Conservation (phyloP, 495 filamentous ascomycete genomes). For the Penicillium antarcticum region DNA sequence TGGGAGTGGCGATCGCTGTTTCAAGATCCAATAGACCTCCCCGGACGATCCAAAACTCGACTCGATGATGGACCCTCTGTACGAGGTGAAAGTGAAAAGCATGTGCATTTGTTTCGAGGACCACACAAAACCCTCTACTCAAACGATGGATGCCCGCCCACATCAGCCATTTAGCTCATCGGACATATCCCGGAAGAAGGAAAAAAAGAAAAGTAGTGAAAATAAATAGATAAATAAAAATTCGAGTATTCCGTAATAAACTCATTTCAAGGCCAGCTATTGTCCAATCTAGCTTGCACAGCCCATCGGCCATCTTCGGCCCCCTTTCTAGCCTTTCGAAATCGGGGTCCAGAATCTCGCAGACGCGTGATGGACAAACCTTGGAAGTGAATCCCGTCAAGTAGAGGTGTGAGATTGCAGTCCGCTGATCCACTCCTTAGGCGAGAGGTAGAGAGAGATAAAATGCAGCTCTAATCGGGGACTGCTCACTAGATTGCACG, state of each 20-base stretch:
- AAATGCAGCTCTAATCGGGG: neutral
- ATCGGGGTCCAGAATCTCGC: neutral
- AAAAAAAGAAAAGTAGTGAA: neutral
- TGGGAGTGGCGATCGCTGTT: neutral
- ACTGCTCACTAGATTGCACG: neutral
- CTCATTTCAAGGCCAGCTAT: neutral
- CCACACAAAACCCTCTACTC: neutral
- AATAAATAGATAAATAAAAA: neutral
- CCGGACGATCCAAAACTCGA: neutral
- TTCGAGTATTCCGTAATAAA: too few relatives aligned
- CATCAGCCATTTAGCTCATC: constrained; percentile 4
- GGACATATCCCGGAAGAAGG: neutral
- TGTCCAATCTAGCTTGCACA: neutral
- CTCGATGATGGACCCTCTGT: neutral
- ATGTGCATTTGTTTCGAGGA: neutral
- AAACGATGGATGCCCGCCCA: neutral
- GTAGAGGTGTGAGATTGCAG: neutral
- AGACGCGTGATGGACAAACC: neutral
- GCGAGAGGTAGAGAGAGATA: neutral
- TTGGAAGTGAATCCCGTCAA: neutral
- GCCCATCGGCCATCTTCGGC: neutral
- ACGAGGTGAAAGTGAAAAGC: neutral
- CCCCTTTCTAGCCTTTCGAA: too few relatives aligned
- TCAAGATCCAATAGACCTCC: neutral
- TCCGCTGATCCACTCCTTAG: neutral